Percentiles rank a stretch among this genome's conserved stretches.
Conservation (phyloP, 108 stramenopile genomes). For the Pseudonitzschia multiseries region DNA sequence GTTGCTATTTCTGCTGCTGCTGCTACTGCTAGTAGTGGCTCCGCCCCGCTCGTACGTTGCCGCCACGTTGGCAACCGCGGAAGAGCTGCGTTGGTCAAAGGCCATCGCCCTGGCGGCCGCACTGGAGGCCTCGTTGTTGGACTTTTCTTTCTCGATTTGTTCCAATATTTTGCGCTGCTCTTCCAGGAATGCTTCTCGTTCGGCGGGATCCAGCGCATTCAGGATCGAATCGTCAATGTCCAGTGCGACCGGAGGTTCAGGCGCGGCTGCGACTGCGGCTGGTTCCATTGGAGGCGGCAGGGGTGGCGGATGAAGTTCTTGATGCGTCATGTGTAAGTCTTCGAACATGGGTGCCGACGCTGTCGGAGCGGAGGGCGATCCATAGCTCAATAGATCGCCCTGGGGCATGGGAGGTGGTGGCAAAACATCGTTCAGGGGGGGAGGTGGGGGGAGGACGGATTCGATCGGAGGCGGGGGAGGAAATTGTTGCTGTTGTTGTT, state of each 20-base stretch:
- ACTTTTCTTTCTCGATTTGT: slow-evolving; percentile 61
- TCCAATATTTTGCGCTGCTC: slow-evolving; percentile 77
- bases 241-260: not conserved
- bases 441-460: slow-evolving; percentile 24
- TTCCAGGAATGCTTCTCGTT: slow-evolving; percentile 65
- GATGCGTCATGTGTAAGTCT: slow-evolving; percentile 32
- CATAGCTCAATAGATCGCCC: not conserved
- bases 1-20: slow-evolving; percentile 14
- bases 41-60: slow-evolving; percentile 20
- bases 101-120: slow-evolving; percentile 44
- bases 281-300: slow-evolving; percentile 15
- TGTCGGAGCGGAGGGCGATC: slow-evolving; percentile 33
- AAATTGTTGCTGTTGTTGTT: slow-evolving; percentile 11
- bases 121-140: slow-evolving; percentile 48
- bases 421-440: slow-evolving; percentile 17
- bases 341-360: slow-evolving; percentile 58
- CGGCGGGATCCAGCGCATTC: slow-evolving; percentile 53
- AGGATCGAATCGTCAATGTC: slow-evolving; percentile 42
- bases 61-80: slow-evolving; percentile 37
- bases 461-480: slow-evolving; percentile 35
- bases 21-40: not conserved
- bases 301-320: slow-evolving; percentile 4
- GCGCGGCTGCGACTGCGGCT: slow-evolving; percentile 5
- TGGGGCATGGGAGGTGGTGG: slow-evolving; percentile 22
- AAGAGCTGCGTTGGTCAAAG: slow-evolving; percentile 49